These are phyloP conservation scores for Irpex sp. DNA, from an alignment of 1,284 basidiomycete species.

Conservation along the genomic window DNA sequence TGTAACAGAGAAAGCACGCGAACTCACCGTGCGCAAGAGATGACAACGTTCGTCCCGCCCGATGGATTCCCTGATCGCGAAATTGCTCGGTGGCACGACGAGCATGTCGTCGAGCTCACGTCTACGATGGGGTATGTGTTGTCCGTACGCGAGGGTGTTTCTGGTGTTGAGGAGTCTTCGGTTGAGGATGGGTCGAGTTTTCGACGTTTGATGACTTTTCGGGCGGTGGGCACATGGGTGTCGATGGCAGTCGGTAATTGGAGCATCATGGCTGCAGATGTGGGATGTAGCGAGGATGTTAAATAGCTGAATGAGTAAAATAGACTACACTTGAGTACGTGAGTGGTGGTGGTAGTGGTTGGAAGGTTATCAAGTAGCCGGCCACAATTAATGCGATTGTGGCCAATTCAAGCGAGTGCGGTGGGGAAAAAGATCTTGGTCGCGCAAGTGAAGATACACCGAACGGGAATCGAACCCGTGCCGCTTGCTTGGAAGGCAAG, in stretches of 20 bases:
- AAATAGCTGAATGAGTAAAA: not conserved
- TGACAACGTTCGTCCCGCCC: not conserved
- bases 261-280: not conserved
- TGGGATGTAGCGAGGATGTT: not conserved
- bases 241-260: not conserved
- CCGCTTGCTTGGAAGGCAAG: slow-evolving; percentile 86
- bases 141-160: not conserved
- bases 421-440: too few relatives aligned
- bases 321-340: not conserved
- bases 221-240: not conserved
- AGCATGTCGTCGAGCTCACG: not conserved
- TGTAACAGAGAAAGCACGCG: not conserved
- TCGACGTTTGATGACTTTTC: not conserved
- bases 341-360: not conserved
- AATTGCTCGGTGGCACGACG: not conserved
- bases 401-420: not conserved
- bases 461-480: slow-evolving; percentile 79
- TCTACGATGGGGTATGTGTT: not conserved
- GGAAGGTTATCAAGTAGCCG: not conserved
- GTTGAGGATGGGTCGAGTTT: not conserved
- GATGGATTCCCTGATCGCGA: not conserved
- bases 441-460: slow-evolving; percentile 32
- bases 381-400: not conserved
- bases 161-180: not conserved
- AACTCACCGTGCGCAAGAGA: not conserved